Evolutionary conservation across 2,329 filamentous ascomycete species (phyloP), one percentile per base, ranked within the genome.

Genomic region (Phaeoacremonium minimum): DNA sequence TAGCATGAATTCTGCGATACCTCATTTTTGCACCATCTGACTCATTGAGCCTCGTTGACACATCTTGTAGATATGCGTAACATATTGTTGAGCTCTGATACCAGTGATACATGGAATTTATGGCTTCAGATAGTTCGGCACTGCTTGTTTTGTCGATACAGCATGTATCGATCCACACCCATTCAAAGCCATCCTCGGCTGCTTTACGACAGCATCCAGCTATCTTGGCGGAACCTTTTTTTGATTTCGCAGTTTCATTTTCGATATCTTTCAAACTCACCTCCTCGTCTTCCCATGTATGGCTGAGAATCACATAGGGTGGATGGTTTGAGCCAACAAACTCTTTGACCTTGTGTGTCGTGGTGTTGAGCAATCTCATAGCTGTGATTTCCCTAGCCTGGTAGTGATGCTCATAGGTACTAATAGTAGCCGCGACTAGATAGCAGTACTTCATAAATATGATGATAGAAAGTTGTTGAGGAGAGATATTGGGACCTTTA

Each of bases 71-170:
- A 11, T 35, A 35, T 13, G 28, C n/a, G 11, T 14, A 35, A 13
- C 33, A 35, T 6, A n/a, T 15, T 14, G 19, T 22, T 15, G 33
- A n/a, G 4, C 28, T 12, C 22, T 15, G 15, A 13, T 35, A 35
- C 15, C 22, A 35, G 6, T 16, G 22, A 16, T 29, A 35, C 22
- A 35, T 30, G 15, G 15, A 35, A 17, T 35, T 35, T 5, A 35
- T 4, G 5, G 26, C 22, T 17, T 35, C 22, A 7, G 15, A 17
- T 3, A 35, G 33, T n/a, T 35, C 33, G 18, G 22, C 22, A 14
- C 22, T 30, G 8, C 14, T 30, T n/a, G n/a, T 16, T 17, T 35
- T 30, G 17, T 35, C 14, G 13, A 35, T 35, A 15, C 18, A 28
- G 18, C 19, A 34, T 13, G 19, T 34, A 18, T 26, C 32, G 14